Conservation (phyloP, 2,329 filamentous ascomycete genomes). For the Talaromyces amestolkiae region DNA sequence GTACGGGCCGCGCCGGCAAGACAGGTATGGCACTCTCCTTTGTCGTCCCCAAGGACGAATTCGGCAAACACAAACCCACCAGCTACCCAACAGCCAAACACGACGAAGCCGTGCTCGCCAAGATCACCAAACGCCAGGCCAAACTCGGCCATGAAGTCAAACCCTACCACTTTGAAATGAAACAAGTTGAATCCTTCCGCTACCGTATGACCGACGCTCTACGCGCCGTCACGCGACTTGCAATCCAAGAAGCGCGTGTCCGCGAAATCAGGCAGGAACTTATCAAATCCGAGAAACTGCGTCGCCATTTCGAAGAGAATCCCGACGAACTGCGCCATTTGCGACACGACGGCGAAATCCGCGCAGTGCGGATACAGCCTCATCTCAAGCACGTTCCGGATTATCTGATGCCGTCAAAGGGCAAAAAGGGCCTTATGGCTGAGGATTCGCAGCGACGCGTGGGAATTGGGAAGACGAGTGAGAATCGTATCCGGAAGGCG, state of each 20-base stretch:
- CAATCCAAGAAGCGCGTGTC: slow-evolving; percentile 83
- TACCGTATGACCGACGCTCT: slow-evolving; percentile 94
- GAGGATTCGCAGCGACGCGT: slow-evolving; percentile 73
- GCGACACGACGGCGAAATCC: slow-evolving; percentile 83
- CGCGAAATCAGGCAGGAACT: slow-evolving; percentile 86
- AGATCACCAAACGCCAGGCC: slow-evolving; percentile 74
- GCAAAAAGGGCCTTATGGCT: slow-evolving; percentile 63
- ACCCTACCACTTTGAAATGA: slow-evolving; percentile 92
- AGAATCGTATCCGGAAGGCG: slow-evolving; percentile 53
- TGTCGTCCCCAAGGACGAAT: slow-evolving; percentile 76
- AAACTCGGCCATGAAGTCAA: slow-evolving; percentile 79
- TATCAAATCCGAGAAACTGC: slow-evolving; percentile 88
- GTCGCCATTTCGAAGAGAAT: slow-evolving; percentile 96
- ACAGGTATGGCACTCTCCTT: slow-evolving; percentile 96
- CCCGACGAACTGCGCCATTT: slow-evolving; percentile 83
- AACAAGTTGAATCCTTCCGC: slow-evolving; percentile 86
- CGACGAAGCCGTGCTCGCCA: slow-evolving; percentile 79
- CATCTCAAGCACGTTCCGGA: slow-evolving; percentile 94
- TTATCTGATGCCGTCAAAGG: slow-evolving; percentile 79
- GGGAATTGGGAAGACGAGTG: slow-evolving; percentile 54
- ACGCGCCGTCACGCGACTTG: slow-evolving; percentile 82
- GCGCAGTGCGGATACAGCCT: slow-evolving; percentile 77
- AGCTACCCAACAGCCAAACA: slow-evolving; percentile 70
- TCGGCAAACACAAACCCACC: slow-evolving; percentile 86
- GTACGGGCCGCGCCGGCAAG: slow-evolving; percentile 87